These are phyloP conservation scores for Vitis rotundifolia DNA, from an alignment of 164 flowering plant species.

Conservation along the genomic window DNA sequence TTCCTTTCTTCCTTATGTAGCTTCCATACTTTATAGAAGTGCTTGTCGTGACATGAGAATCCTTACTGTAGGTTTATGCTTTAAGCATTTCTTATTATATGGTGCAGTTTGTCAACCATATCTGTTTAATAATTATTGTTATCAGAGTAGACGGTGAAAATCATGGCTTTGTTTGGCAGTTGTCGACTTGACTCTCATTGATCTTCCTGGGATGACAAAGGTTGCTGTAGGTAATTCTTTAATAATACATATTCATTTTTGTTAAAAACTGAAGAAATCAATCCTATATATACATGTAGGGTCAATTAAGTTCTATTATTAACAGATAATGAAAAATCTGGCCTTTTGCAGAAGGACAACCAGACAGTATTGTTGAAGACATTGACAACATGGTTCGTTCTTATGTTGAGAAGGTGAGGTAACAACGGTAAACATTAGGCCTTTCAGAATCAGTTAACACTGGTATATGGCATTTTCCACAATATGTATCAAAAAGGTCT, in stretches of 20 bases:
- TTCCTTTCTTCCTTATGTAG: too few species aligned
- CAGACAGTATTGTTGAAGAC: slow-evolving; percentile 75
- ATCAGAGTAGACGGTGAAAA: neutral
- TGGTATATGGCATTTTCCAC: too few species aligned
- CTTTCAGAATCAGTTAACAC: too few species aligned
- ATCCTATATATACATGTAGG: too few species aligned
- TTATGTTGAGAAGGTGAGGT: slow-evolving; percentile 75
- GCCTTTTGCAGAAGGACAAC: slow-evolving; percentile 69
- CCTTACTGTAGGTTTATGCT: too few species aligned
- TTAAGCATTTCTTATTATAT: too few species aligned
- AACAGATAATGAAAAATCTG: slow-evolving; percentile 1
- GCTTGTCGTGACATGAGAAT: too few species aligned
- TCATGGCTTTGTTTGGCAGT: slow-evolving; percentile 48
- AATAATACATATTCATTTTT: neutral
- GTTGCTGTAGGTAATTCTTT: slow-evolving; percentile 79
- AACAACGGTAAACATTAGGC: too few species aligned
- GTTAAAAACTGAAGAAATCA: too few species aligned
- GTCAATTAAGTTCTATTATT: neutral
- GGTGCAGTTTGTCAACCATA: neutral
- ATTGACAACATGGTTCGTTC: slow-evolving; percentile 84
- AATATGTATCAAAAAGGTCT: too few species aligned
- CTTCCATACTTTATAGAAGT: too few species aligned
- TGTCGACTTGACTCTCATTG: slow-evolving; percentile 88
- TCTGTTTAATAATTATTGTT: neutral
- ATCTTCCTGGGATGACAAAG: slow-evolving; percentile 95